Evolutionary conservation across 2,329 filamentous ascomycete species (phyloP).

Genomic region (Trichoderma cornu-damae): DNA sequence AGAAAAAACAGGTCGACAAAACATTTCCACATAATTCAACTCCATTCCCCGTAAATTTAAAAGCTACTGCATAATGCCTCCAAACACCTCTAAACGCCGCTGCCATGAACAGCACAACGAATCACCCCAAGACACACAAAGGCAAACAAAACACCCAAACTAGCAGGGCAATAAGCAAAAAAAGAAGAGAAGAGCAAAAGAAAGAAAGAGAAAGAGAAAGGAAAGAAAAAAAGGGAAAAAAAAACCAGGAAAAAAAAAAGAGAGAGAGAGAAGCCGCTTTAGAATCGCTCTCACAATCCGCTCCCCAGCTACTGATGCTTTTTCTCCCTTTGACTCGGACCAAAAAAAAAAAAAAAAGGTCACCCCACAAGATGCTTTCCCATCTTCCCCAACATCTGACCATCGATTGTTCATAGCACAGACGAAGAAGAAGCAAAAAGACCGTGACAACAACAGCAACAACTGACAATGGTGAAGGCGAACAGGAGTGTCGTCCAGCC

Average conservation of each 20-base stretch:
- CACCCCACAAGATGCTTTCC: background rate
- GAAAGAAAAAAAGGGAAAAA: too few species aligned
- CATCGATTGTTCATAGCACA: background rate
- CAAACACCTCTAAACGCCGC: conserved; percentile 31
- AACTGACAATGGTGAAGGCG: background rate
- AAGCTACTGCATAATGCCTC: conserved; percentile 29
- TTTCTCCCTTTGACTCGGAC: conserved; percentile 9
- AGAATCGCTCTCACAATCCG: conserved; percentile 20
- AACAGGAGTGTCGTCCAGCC: background rate
- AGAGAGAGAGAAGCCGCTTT: conserved; percentile 21
- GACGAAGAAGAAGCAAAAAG: background rate
- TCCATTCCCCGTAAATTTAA: conserved; percentile 24
- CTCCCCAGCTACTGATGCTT: conserved; percentile 11
- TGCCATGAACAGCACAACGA: conserved; percentile 31
- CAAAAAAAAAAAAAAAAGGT: conserved; percentile 15
- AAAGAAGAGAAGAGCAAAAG: too few species aligned
- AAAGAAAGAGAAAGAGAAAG: too few species aligned
- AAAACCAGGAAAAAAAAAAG: too few species aligned
- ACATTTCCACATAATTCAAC: conserved; percentile 1
- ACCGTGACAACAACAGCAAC: background rate
- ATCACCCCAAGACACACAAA: background rate
- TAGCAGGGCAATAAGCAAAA: conserved; percentile 23
- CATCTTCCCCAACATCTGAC: background rate
- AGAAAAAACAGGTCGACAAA: background rate
- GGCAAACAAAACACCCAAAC: conserved; percentile 20